Percentiles rank a stretch among this genome's conserved stretches.
These are phyloP conservation scores for Geotrichum citri-aurantii DNA, from an alignment of 1,139 yeast species.

Conservation along the genomic window DNA sequence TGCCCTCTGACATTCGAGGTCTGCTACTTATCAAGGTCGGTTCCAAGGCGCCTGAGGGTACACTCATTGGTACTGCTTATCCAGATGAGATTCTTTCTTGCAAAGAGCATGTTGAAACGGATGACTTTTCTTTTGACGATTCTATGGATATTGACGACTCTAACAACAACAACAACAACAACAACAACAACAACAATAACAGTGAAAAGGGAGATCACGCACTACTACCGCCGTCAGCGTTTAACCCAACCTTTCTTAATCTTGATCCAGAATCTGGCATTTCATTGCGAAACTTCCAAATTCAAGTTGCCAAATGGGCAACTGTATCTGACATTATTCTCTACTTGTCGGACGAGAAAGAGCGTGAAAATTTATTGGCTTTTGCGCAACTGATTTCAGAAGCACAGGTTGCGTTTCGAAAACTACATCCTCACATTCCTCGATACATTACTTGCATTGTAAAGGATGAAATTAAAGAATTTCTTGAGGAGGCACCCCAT, in stretches of 20 bases:
- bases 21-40: constrained; percentile 38
- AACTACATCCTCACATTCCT: constrained; percentile 18
- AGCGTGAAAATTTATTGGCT: constrained; percentile 18
- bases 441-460: constrained; percentile 26
- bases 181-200: constrained; percentile 22
- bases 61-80: constrained; percentile 58
- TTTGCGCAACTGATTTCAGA: constrained; percentile 24
- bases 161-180: constrained; percentile 21
- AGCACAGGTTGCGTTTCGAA: constrained; percentile 27
- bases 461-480: constrained; percentile 25
- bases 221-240: constrained; percentile 4
- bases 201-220: constrained; percentile 21
- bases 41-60: constrained; percentile 36
- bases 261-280: constrained; percentile 60
- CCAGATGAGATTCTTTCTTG: constrained; percentile 49
- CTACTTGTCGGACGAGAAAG: constrained; percentile 44
- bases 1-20: constrained; percentile 29
- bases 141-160: constrained; percentile 20
- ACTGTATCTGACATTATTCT: constrained; percentile 63
- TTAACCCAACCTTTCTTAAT: constrained; percentile 23
- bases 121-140: constrained; percentile 13
- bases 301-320: constrained; percentile 68
- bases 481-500: constrained; percentile 28
- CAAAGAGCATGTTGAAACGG: constrained; percentile 15
- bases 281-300: constrained; percentile 67